A percentile compares a stretch with the other conserved stretches of the same genome.
These are phyloP conservation scores for Silene conica DNA, from an alignment of 148 eudicot genomes.

Conservation along the genomic window DNA sequence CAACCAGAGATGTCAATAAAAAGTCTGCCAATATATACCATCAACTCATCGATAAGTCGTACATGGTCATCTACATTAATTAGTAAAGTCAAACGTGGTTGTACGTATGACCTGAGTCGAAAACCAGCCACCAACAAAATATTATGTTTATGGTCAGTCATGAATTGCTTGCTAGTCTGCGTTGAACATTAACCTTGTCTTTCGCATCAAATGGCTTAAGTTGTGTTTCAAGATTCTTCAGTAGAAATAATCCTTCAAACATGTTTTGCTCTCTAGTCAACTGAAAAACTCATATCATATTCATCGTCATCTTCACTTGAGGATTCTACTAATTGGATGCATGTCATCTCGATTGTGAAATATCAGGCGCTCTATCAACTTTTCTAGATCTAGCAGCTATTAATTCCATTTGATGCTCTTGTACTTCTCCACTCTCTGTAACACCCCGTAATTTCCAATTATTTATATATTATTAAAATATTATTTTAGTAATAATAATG, in stretches of 20 bases:
- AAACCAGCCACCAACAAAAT: not conserved
- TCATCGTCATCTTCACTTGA: constrained; percentile 75
- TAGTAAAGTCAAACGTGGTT: not conserved
- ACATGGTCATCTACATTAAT: not conserved
- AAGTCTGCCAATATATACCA: not conserved
- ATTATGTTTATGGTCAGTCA: not conserved
- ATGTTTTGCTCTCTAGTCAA: constrained; percentile 93
- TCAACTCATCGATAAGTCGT: not conserved
- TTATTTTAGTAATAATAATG: too few species aligned
- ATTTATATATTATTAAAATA: too few species aligned
- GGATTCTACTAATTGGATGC: constrained; percentile 53
- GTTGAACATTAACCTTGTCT: not conserved
- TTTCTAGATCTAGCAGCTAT: constrained; percentile 49
- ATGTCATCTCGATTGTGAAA: constrained; percentile 33
- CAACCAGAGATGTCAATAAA: not conserved
- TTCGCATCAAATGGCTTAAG: not conserved
- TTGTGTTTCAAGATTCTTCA: constrained; percentile 14
- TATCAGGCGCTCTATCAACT: constrained; percentile 26
- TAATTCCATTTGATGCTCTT: constrained; percentile 73
- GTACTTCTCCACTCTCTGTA: constrained; percentile 67
- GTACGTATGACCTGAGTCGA: not conserved
- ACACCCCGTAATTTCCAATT: too few species aligned
- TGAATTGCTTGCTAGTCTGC: not conserved
- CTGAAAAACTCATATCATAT: constrained; percentile 47
- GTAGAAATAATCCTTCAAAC: constrained; percentile 28